A percentile compares a stretch with the other conserved stretches of the same genome.
Evolutionary conservation across 202 grass and related monocot species (phyloP).

Genomic region (Setaria viridis): DNA sequence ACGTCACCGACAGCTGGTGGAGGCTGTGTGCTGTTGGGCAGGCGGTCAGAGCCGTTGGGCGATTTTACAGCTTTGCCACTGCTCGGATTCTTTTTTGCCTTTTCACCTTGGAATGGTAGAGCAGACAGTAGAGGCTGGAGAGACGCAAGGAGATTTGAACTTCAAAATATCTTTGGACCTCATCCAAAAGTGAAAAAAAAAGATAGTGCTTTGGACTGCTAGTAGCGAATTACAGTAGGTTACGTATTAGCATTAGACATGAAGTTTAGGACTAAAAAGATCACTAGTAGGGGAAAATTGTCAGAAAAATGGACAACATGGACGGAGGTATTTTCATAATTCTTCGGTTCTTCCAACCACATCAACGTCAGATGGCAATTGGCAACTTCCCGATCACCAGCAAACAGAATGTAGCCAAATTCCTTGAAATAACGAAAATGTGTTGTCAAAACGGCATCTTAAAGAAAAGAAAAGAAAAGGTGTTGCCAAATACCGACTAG

Average conservation of each 20-base stretch:
- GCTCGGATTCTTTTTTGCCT: slow-evolving; percentile 1
- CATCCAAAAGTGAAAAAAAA: neutral
- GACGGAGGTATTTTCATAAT: slow-evolving; percentile 16
- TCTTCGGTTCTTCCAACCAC: slow-evolving; percentile 50
- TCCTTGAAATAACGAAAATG: neutral
- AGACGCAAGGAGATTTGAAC: neutral
- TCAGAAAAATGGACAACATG: neutral
- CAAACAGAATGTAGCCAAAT: slow-evolving; percentile 41
- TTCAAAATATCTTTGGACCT: neutral
- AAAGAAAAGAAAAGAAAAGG: neutral
- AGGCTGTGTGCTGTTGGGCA: slow-evolving; percentile 23
- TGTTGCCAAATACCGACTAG: neutral
- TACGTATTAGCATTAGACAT: neutral
- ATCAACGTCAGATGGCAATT: neutral
- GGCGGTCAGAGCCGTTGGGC: slow-evolving; percentile 7
- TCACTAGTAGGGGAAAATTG: neutral
- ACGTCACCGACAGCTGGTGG: slow-evolving; percentile 49
- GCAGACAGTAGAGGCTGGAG: neutral
- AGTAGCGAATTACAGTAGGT: neutral
- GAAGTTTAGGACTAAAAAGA: neutral
- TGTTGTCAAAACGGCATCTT: neutral
- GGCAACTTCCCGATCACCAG: slow-evolving; percentile 47
- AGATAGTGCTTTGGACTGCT: neutral
- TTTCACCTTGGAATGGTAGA: neutral
- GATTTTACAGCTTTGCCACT: slow-evolving; percentile 47